Evolutionary conservation across 73 alveolate species (phyloP).

Genomic region (Paramecium bursaria): DNA sequence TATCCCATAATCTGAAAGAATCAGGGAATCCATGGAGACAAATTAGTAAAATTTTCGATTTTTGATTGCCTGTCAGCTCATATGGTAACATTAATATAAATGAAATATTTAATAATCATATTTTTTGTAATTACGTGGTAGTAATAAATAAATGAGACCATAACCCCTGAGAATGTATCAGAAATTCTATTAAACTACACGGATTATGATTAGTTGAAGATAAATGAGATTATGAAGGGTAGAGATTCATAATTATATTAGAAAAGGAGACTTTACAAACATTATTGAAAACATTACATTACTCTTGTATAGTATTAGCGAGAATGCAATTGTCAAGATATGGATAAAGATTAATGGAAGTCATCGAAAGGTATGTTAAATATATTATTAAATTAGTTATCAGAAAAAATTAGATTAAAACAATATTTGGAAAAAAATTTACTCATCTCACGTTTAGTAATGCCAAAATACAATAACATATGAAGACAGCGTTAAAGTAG

Average conservation of each 20-base stretch:
- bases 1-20: constrained; percentile 61
- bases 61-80: constrained; percentile 66
- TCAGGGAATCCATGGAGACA: constrained; percentile 71
- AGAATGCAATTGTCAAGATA: constrained; percentile 60
- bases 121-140: too few species aligned
- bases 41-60: constrained; percentile 46
- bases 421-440: constrained; percentile 30
- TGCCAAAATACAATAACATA: constrained; percentile 44
- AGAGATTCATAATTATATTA: too few species aligned
- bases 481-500: constrained; percentile 59
- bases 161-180: too few species aligned
- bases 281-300: constrained; percentile 32
- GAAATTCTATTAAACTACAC: too few species aligned
- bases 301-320: constrained; percentile 53
- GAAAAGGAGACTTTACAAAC: constrained; percentile 36
- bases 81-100: constrained; percentile 66
- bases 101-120: too few species aligned
- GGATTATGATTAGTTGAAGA: too few species aligned
- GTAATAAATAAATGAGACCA: too few species aligned
- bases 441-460: constrained; percentile 17
- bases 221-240: too few species aligned
- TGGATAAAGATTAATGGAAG: constrained; percentile 35
- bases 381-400: background rate
- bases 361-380: constrained; percentile 52
- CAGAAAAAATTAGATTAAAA: constrained; percentile 11